These are phyloP conservation scores for Leishmania turanica DNA, from an alignment of 208 protist genomes.

Conservation along the genomic window DNA sequence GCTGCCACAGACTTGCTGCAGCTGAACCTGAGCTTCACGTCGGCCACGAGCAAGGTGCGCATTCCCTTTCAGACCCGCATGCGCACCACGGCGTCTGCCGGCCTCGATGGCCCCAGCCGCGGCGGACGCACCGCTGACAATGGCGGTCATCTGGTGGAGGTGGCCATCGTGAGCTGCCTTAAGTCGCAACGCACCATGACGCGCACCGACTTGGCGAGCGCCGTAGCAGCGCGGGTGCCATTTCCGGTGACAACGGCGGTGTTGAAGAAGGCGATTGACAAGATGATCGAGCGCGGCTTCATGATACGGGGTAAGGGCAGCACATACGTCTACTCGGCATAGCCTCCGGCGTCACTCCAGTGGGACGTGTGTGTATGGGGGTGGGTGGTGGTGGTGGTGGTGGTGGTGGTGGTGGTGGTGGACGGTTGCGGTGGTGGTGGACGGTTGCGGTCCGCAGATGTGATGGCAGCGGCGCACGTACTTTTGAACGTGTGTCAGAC, in stretches of 20 bases:
- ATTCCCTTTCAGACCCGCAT: slow-evolving; percentile 40
- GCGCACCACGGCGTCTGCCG: slow-evolving; percentile 12
- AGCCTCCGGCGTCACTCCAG: slow-evolving; percentile 13
- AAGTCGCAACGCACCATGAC: slow-evolving; percentile 79
- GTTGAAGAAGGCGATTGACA: slow-evolving; percentile 95
- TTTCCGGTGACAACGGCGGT: slow-evolving; percentile 83
- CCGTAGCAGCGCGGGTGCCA: slow-evolving; percentile 73
- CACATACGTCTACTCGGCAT: slow-evolving; percentile 93
- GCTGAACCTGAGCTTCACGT: slow-evolving; percentile 49
- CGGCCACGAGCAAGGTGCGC: slow-evolving; percentile 35
- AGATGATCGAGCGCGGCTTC: slow-evolving; percentile 95
- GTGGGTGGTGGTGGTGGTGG: too few relatives aligned
- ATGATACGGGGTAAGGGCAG: slow-evolving; percentile 78
- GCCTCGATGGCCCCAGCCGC: slow-evolving; percentile 17
- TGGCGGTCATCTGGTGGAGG: slow-evolving; percentile 89
- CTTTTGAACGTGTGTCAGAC: background rate
- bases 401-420: too few relatives aligned
- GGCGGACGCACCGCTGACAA: slow-evolving; percentile 44
- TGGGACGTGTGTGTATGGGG: background rate
- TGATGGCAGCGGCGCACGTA: background rate
- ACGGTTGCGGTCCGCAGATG: background rate
- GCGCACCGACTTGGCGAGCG: slow-evolving; percentile 88
- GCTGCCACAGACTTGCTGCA: slow-evolving; percentile 36
- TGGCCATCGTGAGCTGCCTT: slow-evolving; percentile 94
- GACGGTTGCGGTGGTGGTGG: too few relatives aligned